These are phyloP conservation scores for Saccharum officinarum DNA, from an alignment of 176 grass and related monocot genomes.

Conservation along the genomic window DNA sequence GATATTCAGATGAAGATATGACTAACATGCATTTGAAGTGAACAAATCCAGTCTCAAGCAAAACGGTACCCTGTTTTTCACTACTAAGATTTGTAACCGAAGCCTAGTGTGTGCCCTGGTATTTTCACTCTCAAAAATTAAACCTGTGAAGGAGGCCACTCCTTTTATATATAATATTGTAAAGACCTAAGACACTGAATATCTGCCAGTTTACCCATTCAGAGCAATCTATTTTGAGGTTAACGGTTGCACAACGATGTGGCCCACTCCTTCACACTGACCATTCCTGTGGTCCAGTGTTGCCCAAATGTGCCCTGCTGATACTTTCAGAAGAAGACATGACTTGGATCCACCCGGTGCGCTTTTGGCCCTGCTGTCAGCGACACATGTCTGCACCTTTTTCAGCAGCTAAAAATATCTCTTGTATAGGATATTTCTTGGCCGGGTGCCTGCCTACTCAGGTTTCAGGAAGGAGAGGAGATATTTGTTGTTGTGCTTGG, in stretches of 20 bases:
- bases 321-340: too few species aligned
- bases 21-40: neutral
- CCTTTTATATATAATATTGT: neutral
- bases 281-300: constrained; percentile 30
- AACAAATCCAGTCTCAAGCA: neutral
- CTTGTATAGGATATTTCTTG: constrained; percentile 30
- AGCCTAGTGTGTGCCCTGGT: neutral
- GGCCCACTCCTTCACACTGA: constrained; percentile 22
- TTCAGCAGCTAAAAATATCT: neutral
- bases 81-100: neutral
- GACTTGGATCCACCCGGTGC: too few species aligned
- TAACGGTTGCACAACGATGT: constrained; percentile 8
- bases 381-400: neutral
- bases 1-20: neutral
- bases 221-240: constrained; percentile 37
- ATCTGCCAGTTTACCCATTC: neutral
- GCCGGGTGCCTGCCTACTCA: neutral
- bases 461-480: constrained; percentile 1
- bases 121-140: neutral
- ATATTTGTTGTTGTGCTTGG: constrained; percentile 25
- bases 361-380: constrained; percentile 41
- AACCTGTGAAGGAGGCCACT: neutral
- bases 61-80: neutral
- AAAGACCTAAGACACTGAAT: neutral
- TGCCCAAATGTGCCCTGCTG: constrained; percentile 26